Conservation (phyloP, 2,329 filamentous ascomycete genomes). For the Huntiella decipiens region DNA sequence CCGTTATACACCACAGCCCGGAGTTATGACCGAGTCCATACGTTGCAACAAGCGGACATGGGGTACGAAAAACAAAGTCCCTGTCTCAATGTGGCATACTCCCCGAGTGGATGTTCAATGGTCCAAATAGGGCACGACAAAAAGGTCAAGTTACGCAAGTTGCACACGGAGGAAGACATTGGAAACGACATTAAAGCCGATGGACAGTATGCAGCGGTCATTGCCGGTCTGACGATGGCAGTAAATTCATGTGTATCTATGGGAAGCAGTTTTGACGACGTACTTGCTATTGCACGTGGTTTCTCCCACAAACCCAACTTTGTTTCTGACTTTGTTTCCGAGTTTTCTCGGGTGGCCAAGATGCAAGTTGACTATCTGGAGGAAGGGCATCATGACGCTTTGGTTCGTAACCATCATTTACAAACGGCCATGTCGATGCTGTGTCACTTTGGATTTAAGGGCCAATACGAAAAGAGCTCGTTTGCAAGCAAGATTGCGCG, state of each 20-base stretch:
- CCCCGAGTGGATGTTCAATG: slow-evolving; percentile 40
- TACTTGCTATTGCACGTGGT: slow-evolving; percentile 48
- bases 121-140: slow-evolving; percentile 39
- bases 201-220: slow-evolving; percentile 31
- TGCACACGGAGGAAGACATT: slow-evolving; percentile 32
- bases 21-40: slow-evolving; percentile 46
- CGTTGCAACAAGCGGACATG: slow-evolving; percentile 61
- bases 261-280: slow-evolving; percentile 44
- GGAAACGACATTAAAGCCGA: slow-evolving; percentile 15
- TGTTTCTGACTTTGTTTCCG: slow-evolving; percentile 41
- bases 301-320: slow-evolving; percentile 26
- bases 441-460: slow-evolving; percentile 55
- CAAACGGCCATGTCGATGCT: slow-evolving; percentile 63
- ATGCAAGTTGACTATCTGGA: slow-evolving; percentile 66
- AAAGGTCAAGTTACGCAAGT: slow-evolving; percentile 37
- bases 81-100: slow-evolving; percentile 42
- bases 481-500: slow-evolving; percentile 58
- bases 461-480: slow-evolving; percentile 39
- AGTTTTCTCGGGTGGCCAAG: slow-evolving; percentile 50
- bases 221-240: slow-evolving; percentile 41
- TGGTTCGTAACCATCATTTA: slow-evolving; percentile 54
- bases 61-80: slow-evolving; percentile 37
- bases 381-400: slow-evolving; percentile 49
- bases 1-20: slow-evolving; percentile 41
- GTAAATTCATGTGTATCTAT: slow-evolving; percentile 27